Base-by-base conservation (phyloP, 306 rosid genomes). In the Rosa chinensis region DNA sequence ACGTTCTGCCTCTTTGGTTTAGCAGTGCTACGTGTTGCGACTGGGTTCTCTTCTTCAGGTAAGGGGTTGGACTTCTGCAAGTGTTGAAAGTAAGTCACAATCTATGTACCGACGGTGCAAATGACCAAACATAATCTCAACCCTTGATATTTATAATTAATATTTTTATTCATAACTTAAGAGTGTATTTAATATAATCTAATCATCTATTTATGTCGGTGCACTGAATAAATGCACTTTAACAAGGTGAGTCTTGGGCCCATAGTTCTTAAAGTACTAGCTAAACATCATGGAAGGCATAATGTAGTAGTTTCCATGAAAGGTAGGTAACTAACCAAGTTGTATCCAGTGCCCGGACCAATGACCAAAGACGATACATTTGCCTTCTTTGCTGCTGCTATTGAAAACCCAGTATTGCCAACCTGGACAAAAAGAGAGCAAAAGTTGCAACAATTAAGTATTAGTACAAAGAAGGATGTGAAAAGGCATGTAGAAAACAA, bases 331-430 rank as follows among this genome's bases (percentile, higher is more conserved):
- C 86, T 84, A 73, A 95, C 98, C 99, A 84, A 83, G 88, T 91
- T 95, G 88, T 95, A 95, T 77, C 99, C 99, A 79, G 97, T 84
- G 75, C 99, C 99, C 12, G 99, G 92, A 72, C 99, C 99, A 85
- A 95, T 93, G 72, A 89, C 89, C 82, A 95, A 81, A 84, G 98
- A 90, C 80, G 84, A 66, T 49, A 77, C 71, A 55, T 87, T 87
- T 72, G 91, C 88, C 87, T 86, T 95, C 88, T 88, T 91, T 28
- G 92, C 85, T 77, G 94, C 89, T 37, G 91, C 86, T 61, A 95
- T 90, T 28, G 96, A 93, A 82, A 95, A 95, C 28, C 99, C 99
- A 35, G 86, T 74, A 66, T 83, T 40, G 78, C 90, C 93, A 82
- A 72, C 90, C 97, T 91, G 94, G 74, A 73, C 37, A 70, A 81